Evolutionary conservation across 176 grass and related monocot species (phyloP).

Genomic region (Bonia amplexicaulis): DNA sequence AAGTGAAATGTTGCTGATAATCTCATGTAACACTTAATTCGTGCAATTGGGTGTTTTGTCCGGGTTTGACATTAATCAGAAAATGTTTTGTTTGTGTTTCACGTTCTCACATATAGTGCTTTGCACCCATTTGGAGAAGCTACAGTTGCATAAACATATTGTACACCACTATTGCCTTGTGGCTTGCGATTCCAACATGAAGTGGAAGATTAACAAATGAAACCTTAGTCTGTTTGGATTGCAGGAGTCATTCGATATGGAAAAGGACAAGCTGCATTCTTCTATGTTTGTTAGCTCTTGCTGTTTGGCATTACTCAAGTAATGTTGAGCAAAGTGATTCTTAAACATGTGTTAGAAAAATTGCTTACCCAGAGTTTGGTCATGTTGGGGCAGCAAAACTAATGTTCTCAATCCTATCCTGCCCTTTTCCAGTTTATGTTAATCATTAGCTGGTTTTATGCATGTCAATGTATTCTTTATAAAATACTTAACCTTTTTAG

Average conservation of each 20-base stretch:
- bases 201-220: not conserved
- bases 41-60: not conserved
- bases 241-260: not conserved
- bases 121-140: not conserved
- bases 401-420: not conserved
- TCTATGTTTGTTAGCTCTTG: not conserved
- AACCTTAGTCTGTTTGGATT: not conserved
- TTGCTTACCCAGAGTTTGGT: not conserved
- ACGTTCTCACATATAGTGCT: not conserved
- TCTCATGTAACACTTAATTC: not conserved
- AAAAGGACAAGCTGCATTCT: not conserved
- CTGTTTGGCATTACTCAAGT: not conserved
- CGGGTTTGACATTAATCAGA: constrained; percentile 2
- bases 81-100: not conserved
- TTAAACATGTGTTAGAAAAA: constrained; percentile 2
- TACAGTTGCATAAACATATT: not conserved
- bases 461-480: constrained; percentile 12
- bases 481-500: constrained; percentile 20
- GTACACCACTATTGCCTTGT: not conserved
- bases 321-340: not conserved
- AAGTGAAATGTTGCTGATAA: not conserved
- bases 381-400: constrained; percentile 13
- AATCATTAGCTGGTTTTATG: constrained; percentile 8
- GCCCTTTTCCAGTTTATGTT: not conserved
- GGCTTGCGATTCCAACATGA: not conserved